Evolutionary conservation across 176 grass and related monocot species (phyloP).

Genomic region (Hyparrhenia diplandra): DNA sequence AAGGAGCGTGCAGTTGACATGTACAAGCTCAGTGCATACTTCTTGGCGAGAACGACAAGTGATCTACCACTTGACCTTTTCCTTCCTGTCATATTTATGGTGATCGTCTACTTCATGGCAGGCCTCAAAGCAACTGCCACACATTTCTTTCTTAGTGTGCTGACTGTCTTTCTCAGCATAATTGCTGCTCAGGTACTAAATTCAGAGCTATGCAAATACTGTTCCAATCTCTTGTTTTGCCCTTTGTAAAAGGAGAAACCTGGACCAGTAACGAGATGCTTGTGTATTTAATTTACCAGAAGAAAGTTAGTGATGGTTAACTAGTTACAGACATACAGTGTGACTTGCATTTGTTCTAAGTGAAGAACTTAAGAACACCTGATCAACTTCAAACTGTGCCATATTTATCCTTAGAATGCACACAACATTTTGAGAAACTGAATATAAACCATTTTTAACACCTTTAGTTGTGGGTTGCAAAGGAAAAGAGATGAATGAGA

Average conservation of each 20-base stretch:
- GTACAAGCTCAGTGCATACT: constrained; percentile 99
- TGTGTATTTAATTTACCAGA: neutral
- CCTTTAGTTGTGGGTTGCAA: neutral
- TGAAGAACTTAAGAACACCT: neutral
- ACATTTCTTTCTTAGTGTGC: constrained; percentile 73
- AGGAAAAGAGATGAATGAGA: neutral
- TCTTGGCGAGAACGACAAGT: constrained; percentile 96
- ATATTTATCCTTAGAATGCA: too few species aligned
- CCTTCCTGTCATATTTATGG: constrained; percentile 84
- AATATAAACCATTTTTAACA: neutral
- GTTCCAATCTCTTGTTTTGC: neutral
- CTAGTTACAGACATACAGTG: neutral
- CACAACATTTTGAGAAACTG: too few species aligned
- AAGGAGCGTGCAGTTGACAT: constrained; percentile 97
- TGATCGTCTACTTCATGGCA: constrained; percentile 99
- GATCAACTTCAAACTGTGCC: neutral
- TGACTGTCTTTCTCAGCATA: constrained; percentile 92
- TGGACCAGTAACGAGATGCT: neutral
- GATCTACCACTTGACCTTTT: constrained; percentile 96
- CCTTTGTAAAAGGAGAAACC: neutral
- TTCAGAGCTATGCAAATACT: constrained; percentile 8
- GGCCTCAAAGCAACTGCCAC: constrained; percentile 57
- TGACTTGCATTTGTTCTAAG: neutral
- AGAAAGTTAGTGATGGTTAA: neutral
- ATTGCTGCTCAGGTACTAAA: constrained; percentile 85